Base-by-base conservation (phyloP, 495 filamentous ascomycete species). In the Glutinoglossum americanum region DNA sequence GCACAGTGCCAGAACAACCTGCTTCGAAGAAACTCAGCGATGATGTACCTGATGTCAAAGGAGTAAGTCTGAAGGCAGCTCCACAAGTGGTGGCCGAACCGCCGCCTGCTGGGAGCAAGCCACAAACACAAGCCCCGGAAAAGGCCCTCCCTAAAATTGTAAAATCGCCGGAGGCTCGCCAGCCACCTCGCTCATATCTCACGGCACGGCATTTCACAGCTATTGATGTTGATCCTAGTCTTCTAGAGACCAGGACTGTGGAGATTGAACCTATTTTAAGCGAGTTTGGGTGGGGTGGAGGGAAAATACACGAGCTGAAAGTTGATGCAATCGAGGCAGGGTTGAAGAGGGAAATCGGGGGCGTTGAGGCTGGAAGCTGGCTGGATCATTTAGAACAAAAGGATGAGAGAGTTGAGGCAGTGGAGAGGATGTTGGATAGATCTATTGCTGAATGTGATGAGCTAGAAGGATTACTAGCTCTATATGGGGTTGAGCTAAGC, bases 381-480 rank as follows among this genome's bases (percentile, higher is more conserved):
- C 76, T 98, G 56, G 82, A 81, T 56, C 81, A 86, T 61, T 77
- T 94, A 55, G 85, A 90, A 64, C 87, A 87, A 64, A 85, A 92
- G 62, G 92, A 96, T 64, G 87, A 90, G 58, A 79, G 89, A 59
- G 80, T 94, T 3, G 83, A 84, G 33, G 81, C 80, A 54, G 81
- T 98, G 57, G 87, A 87, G 56, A 78, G 73, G 58, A 76, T 94
- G 55, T 82, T 98, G 39, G 90, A 97, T 65, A 78, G 80, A 58
- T 85, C 87, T 7, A 87, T 97, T 61, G 77, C 82, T 30, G 92
- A 98, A 69, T 96, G 92, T 62, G 92, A 98, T 56, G 89, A 96
- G 69, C 73, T 98, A 39, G 92, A 98, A 64, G 88, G 90, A 57
- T 71, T 97, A 47, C 70, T 98, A 49, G 97, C 89, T 0, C 71